phyloP scores from a whole-genome alignment of 1,139 yeast species.

The Candida labiduridarum region DNA sequence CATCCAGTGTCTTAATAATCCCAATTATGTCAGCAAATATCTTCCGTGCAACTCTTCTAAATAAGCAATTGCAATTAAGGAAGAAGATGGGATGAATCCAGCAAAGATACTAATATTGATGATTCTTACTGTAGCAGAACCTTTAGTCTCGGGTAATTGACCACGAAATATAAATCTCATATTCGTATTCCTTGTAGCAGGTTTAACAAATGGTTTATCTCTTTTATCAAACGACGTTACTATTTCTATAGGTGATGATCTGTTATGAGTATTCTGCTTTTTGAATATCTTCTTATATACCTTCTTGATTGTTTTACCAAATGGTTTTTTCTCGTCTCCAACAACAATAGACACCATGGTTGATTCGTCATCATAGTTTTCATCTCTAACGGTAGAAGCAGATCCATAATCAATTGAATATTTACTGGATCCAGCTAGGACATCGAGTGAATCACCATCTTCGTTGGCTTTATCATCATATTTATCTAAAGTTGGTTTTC shows the following conservation, averaged over 20 bases:
- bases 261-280: neutral
- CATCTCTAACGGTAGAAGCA: neutral
- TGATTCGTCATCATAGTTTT: neutral
- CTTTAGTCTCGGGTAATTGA: neutral
- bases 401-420: neutral
- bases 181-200: neutral
- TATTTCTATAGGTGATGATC: neutral
- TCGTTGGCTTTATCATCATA: neutral
- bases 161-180: neutral
- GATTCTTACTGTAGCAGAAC: neutral
- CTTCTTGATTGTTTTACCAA: neutral
- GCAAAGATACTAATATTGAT: neutral
- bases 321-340: neutral
- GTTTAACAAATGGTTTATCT: neutral
- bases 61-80: neutral
- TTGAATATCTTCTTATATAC: slow-evolving; percentile 3
- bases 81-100: neutral
- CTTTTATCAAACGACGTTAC: neutral
- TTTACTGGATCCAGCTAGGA: slow-evolving; percentile 1
- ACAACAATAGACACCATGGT: neutral
- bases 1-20: neutral
- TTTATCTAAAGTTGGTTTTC: neutral
- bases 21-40: neutral
- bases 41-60: slow-evolving; percentile 1
- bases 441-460: neutral